Base-by-base conservation (phyloP, 2,329 filamentous ascomycete genomes). In the Penicillium brevicompactum region DNA sequence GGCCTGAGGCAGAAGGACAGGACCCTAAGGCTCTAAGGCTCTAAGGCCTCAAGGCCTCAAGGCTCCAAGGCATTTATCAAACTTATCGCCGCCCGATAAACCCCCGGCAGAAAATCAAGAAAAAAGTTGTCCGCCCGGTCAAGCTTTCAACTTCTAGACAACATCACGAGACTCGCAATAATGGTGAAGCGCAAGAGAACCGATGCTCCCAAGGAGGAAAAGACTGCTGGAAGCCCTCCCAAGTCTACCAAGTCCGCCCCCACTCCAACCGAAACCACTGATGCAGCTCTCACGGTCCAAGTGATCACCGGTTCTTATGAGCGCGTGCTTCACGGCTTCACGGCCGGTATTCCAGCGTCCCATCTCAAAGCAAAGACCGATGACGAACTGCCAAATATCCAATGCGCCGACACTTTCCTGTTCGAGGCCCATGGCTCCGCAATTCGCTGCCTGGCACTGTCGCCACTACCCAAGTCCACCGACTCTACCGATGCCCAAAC, bases 301-400 rank as follows among this genome's bases (percentile, higher is more conserved):
- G 88, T 99, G 62, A 83, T 97, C 57, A 88, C 91, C 6, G 94
- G 94, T 46, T 97, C 92, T 50, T 99, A 99, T 76, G 94, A 99
- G 71, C 85, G 92, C 61, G 86, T 95, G 47, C 83, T 99, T 18
- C 94, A 99, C 73, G 94, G 94, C 57, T 82, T 97, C 66, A 91
- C 89, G 7, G 92, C 89, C n/a, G 85, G 85, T 2, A 79, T 96
- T 49, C 79, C 82, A 22, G 58, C 67, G 14, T 56, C 59, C 10
- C 53, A 57, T 11, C 58, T 70, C 67, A 61, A 69, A 60, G 46
- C 57, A 53, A 40, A 65, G 47, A 61, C 69, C 49, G 54, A 66
- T 50, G 48, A 58, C 42, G 59, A 65, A 5, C 72, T 41, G 62
- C 34, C 64, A 2, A 70, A 80, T 14, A 80, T 87, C 51, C 81